Conservation (phyloP, 208 protist species). For the Kentomonas sorsogonicus region DNA sequence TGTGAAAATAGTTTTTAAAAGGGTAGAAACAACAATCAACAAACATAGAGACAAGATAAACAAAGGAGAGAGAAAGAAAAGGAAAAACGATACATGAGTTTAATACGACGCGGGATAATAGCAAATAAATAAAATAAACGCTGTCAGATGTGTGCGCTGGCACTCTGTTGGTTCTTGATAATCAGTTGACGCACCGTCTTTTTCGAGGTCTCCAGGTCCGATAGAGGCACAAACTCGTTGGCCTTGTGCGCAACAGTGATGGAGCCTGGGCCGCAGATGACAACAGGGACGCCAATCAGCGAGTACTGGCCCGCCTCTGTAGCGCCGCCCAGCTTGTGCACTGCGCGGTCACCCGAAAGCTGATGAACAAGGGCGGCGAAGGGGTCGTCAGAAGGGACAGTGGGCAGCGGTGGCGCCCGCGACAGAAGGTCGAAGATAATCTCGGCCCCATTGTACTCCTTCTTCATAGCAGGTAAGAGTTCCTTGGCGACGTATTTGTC, state of each 20-base stretch:
- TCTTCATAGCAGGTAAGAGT: slow-evolving; percentile 39
- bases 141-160: background rate
- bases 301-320: slow-evolving; percentile 49
- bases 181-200: slow-evolving; percentile 24
- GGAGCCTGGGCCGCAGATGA: slow-evolving; percentile 44
- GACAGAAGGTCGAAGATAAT: slow-evolving; percentile 28
- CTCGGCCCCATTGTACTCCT: slow-evolving; percentile 20
- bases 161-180: slow-evolving; percentile 23
- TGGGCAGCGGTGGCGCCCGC: slow-evolving; percentile 14
- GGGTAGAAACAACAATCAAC: no score
- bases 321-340: slow-evolving; percentile 28
- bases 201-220: slow-evolving; percentile 35
- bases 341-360: slow-evolving; percentile 28
- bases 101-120: slow-evolving; percentile 5
- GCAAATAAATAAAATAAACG: slow-evolving; percentile 11
- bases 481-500: slow-evolving; percentile 21
- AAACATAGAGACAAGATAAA: slow-evolving; percentile 9
- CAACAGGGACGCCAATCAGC: slow-evolving; percentile 40
- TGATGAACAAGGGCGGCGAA: slow-evolving; percentile 32
- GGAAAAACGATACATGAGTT: slow-evolving; percentile 2
- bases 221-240: slow-evolving; percentile 47
- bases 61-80: slow-evolving; percentile 13
- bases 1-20: no score
- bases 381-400: slow-evolving; percentile 26
- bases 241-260: slow-evolving; percentile 44